A percentile compares a stretch with the other conserved stretches of the same genome.
These are phyloP conservation scores for Xeromyces bisporus DNA, from an alignment of 495 filamentous ascomycete genomes.

Conservation along the genomic window DNA sequence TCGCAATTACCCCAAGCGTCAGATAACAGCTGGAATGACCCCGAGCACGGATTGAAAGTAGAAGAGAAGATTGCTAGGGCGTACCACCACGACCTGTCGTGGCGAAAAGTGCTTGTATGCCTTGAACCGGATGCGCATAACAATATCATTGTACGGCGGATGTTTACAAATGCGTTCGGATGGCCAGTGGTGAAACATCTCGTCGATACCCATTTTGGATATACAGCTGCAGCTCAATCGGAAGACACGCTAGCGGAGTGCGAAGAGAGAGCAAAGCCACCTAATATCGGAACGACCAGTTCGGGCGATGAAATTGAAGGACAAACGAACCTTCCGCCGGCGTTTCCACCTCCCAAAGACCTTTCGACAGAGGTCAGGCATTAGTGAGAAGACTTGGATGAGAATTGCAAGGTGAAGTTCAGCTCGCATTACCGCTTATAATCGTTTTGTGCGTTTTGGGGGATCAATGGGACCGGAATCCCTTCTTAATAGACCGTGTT, in stretches of 20 bases:
- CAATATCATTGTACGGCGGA: constrained; percentile 88
- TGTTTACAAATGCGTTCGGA: constrained; percentile 93
- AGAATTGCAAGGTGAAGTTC: too few relatives aligned
- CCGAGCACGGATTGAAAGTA: constrained; percentile 51
- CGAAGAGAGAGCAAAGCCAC: constrained; percentile 32
- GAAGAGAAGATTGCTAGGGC: constrained; percentile 96
- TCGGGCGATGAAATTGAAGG: constrained; percentile 33
- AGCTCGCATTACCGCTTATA: too few relatives aligned
- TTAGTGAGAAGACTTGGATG: too few relatives aligned
- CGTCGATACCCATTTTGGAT: constrained; percentile 80
- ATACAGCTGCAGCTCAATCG: constrained; percentile 39
- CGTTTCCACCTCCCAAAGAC: too few relatives aligned
- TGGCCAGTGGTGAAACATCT: constrained; percentile 94
- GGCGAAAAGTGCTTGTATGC: constrained; percentile 91
- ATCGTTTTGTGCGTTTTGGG: too few relatives aligned
- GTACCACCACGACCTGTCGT: constrained; percentile 76
- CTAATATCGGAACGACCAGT: constrained; percentile 13
- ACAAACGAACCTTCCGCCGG: constrained; percentile 7
- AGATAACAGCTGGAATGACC: constrained; percentile 6
- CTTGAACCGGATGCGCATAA: constrained; percentile 97
- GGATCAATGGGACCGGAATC: too few relatives aligned
- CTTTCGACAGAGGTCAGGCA: too few relatives aligned
- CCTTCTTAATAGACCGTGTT: too few relatives aligned
- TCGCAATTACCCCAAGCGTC: constrained; percentile 6
- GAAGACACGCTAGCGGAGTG: constrained; percentile 39